Conservation (phyloP, 208 protist species). For the Crithidia thermophila region DNA sequence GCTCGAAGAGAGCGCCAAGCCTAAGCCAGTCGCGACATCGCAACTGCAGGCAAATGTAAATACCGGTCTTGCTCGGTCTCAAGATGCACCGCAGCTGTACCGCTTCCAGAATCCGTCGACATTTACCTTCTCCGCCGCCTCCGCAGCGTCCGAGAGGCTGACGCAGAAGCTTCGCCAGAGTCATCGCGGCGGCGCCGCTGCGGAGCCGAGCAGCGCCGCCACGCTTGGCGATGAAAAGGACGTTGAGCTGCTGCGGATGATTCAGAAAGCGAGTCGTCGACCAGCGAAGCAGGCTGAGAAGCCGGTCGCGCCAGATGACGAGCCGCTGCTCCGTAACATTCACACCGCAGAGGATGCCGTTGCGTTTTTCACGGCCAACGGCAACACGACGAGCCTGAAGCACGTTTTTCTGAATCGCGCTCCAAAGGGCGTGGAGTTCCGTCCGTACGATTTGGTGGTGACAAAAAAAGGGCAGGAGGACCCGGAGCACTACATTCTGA, state of each 20-base stretch:
- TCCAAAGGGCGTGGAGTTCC: slow-evolving; percentile 77
- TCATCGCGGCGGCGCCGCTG: background rate
- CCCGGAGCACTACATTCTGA: slow-evolving; percentile 95
- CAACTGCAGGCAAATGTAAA: slow-evolving; percentile 82
- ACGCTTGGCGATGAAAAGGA: slow-evolving; percentile 57
- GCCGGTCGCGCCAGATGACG: slow-evolving; percentile 87
- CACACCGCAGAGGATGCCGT: slow-evolving; percentile 93
- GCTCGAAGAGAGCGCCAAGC: slow-evolving; percentile 53
- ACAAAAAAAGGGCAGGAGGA: slow-evolving; percentile 65
- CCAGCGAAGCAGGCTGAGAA: slow-evolving; percentile 51
- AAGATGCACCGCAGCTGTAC: slow-evolving; percentile 71
- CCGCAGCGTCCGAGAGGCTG: slow-evolving; percentile 26
- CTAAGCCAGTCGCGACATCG: slow-evolving; percentile 43
- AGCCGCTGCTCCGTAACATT: slow-evolving; percentile 67
- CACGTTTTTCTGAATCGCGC: slow-evolving; percentile 93
- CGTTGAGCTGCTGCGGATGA: slow-evolving; percentile 79
- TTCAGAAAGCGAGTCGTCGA: slow-evolving; percentile 76
- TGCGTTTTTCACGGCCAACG: slow-evolving; percentile 93
- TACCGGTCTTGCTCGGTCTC: slow-evolving; percentile 52
- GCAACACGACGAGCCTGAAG: slow-evolving; percentile 89
- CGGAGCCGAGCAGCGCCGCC: background rate
- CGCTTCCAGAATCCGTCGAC: slow-evolving; percentile 74
- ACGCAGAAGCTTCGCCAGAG: slow-evolving; percentile 25
- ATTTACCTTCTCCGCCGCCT: slow-evolving; percentile 50
- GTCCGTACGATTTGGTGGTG: slow-evolving; percentile 94